phyloP scores from a whole-genome alignment of 2,329 filamentous ascomycete species.

The Madurella fahalii region DNA sequence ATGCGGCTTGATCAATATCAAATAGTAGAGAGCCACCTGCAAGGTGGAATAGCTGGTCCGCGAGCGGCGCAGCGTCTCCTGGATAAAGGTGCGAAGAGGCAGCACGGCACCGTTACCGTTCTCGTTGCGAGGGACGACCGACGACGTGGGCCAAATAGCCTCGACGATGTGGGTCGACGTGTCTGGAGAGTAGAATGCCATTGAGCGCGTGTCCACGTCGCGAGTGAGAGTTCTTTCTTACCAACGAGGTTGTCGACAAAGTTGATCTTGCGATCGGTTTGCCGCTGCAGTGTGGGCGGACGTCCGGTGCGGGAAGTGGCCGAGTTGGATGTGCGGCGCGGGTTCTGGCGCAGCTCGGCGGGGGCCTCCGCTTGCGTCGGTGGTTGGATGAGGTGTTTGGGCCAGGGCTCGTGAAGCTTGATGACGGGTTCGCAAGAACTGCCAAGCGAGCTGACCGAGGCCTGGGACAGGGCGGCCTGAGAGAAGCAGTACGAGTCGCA shows the following conservation, averaged over 20 bases:
- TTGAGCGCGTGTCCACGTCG: constrained; percentile 31
- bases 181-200: constrained; percentile 56
- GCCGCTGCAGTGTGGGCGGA: constrained; percentile 74
- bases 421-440: constrained; percentile 26
- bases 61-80: constrained; percentile 91
- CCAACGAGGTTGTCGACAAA: constrained; percentile 97
- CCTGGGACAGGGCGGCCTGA: constrained; percentile 32
- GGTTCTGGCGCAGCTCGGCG: constrained; percentile 61
- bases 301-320: constrained; percentile 53
- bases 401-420: constrained; percentile 31
- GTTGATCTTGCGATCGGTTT: constrained; percentile 86
- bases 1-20: constrained; percentile 88
- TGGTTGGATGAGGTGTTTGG: constrained; percentile 27
- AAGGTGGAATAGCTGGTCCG: constrained; percentile 96
- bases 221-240: constrained; percentile 52
- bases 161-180: constrained; percentile 96
- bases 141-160: constrained; percentile 92
- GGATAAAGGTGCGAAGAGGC: constrained; percentile 90
- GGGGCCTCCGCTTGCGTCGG: constrained; percentile 45
- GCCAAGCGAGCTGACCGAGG: constrained; percentile 29
- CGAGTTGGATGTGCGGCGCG: constrained; percentile 53
- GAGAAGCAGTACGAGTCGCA: constrained; percentile 41
- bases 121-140: constrained; percentile 70
- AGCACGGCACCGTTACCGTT: constrained; percentile 71
- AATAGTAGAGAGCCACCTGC: constrained; percentile 93